Conservation (phyloP, 192 early-diverging fungal genomes). For the Blastocladiella britannica region DNA sequence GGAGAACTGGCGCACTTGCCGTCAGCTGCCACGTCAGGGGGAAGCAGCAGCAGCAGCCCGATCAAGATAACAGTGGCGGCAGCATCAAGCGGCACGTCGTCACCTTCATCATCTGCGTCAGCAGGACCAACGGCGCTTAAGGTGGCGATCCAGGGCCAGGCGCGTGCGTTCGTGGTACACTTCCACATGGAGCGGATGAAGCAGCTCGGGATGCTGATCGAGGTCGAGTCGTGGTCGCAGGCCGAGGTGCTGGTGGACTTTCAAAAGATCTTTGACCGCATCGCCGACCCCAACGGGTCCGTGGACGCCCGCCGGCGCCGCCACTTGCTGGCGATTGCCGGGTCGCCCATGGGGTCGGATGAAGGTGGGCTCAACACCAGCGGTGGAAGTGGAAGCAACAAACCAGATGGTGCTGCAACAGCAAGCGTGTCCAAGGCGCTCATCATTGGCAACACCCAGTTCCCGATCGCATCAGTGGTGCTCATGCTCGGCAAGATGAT, state of each 20-base stretch:
- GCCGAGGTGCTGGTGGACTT: constrained; percentile 86
- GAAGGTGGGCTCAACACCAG: neutral
- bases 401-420: too few species aligned
- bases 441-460: constrained; percentile 49
- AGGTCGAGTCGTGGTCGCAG: constrained; percentile 92
- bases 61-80: too few species aligned
- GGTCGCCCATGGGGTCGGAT: too few species aligned
- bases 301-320: constrained; percentile 6
- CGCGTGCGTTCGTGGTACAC: constrained; percentile 51
- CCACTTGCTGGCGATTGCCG: neutral
- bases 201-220: constrained; percentile 67
- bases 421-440: too few species aligned
- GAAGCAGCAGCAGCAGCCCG: too few species aligned
- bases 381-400: too few species aligned
- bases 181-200: constrained; percentile 86
- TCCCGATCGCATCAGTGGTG: constrained; percentile 73
- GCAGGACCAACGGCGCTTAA: neutral
- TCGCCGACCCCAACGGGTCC: constrained; percentile 27
- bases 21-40: too few species aligned
- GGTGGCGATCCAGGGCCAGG: neutral
- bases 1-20: neutral
- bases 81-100: too few species aligned
- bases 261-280: constrained; percentile 58
- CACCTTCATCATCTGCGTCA: too few species aligned
- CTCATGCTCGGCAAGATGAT: constrained; percentile 76